Percentiles rank a stretch among this genome's conserved stretches.
phyloP scores from a whole-genome alignment of 352 stramenopile genomes.

The Globisporangium spinosum region DNA sequence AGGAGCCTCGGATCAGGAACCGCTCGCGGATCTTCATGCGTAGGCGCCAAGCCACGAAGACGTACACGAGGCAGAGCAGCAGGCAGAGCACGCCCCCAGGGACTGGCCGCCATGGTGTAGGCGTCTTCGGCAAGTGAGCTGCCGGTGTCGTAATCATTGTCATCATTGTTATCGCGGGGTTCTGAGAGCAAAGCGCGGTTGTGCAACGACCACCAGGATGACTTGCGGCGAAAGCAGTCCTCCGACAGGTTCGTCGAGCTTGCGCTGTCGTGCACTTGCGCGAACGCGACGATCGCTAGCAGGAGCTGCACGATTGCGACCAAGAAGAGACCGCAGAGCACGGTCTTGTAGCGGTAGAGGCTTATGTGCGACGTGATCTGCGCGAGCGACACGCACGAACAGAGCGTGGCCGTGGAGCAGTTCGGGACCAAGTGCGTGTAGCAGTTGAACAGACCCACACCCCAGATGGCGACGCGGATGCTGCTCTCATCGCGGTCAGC shows the following conservation, averaged over 20 bases:
- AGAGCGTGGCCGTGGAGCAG: slow-evolving; percentile 28
- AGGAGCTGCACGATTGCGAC: slow-evolving; percentile 12
- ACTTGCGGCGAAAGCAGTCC: not conserved
- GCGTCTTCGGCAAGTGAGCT: slow-evolving; percentile 1
- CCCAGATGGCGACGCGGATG: slow-evolving; percentile 26
- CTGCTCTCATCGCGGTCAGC: slow-evolving; percentile 19
- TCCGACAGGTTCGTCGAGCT: not conserved
- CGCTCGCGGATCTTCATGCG: slow-evolving; percentile 27
- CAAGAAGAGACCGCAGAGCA: slow-evolving; percentile 12
- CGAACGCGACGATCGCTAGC: slow-evolving; percentile 9
- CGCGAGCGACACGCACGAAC: slow-evolving; percentile 30
- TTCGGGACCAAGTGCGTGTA: slow-evolving; percentile 33
- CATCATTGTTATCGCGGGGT: not conserved
- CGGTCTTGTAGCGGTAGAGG: slow-evolving; percentile 14
- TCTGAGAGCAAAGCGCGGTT: not conserved
- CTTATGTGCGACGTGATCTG: slow-evolving; percentile 18
- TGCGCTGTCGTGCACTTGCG: slow-evolving; percentile 5
- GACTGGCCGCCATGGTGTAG: not conserved
- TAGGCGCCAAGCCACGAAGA: slow-evolving; percentile 14
- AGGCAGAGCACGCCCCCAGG: slow-evolving; percentile 8
- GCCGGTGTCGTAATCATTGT: not conserved
- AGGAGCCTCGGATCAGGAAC: slow-evolving; percentile 28
- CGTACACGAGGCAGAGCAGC: slow-evolving; percentile 14
- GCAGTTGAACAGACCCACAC: slow-evolving; percentile 25
- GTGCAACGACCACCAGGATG: not conserved